phyloP scores from a whole-genome alignment of 75 land plant species.

The Cunninghamia lanceolata region DNA sequence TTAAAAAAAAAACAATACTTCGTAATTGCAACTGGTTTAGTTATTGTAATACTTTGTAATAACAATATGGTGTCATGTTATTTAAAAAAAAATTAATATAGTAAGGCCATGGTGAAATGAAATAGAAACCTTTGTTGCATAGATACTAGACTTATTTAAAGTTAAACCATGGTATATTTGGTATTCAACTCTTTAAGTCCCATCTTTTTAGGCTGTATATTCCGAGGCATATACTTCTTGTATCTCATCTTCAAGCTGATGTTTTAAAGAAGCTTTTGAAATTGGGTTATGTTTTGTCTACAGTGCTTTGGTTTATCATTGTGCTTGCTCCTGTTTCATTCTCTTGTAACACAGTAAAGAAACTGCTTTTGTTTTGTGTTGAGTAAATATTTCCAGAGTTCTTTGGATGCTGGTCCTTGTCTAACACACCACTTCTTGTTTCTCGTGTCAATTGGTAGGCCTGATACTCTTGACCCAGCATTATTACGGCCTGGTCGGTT shows the following conservation, averaged over 20 bases:
- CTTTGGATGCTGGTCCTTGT: background rate
- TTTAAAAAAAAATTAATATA: too few species aligned
- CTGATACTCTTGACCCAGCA: constrained; percentile 97
- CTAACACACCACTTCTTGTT: background rate
- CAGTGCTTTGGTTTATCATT: background rate
- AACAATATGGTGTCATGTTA: too few species aligned
- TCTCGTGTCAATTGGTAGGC: constrained; percentile 37
- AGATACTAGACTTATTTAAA: too few species aligned
- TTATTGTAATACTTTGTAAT: too few species aligned
- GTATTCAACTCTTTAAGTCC: background rate
- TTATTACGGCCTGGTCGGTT: constrained; percentile 91
- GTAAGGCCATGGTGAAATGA: background rate
- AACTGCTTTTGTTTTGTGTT: background rate
- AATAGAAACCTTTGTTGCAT: background rate
- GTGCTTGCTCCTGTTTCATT: background rate
- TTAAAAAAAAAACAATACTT: too few species aligned
- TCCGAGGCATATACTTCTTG: background rate
- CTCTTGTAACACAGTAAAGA: background rate
- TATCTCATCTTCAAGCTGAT: background rate
- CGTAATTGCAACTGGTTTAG: too few species aligned
- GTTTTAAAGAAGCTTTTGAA: constrained; percentile 2
- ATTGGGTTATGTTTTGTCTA: background rate
- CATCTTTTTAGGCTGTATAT: background rate
- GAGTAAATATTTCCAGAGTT: background rate
- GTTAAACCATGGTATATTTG: background rate